Base-by-base conservation (phyloP, 2,329 filamentous ascomycete genomes). In the Apiospora aurea region DNA sequence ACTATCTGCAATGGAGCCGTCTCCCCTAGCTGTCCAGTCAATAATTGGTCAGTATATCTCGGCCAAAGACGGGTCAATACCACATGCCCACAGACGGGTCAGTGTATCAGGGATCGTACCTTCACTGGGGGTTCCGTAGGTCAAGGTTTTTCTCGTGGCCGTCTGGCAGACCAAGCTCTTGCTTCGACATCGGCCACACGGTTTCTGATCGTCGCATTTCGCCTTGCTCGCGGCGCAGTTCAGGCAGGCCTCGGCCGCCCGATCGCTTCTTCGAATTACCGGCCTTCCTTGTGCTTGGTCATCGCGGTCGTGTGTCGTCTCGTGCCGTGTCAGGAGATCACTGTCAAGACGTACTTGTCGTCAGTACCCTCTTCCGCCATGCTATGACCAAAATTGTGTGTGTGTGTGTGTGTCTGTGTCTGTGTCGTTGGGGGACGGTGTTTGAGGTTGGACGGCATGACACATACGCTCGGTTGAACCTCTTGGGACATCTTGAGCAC, bases 131-230 rank as follows among this genome's bases (percentile, higher is more conserved):
- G 72, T 75, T 69, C 72, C 73, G 61, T 76, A 75, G 44, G 74
- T 70, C 18, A 71, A 72, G 4, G 69, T 57, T 34, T 74, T 73
- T 71, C 74, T 75, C 21, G 73, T 70, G 43, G 75, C 69, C 24
- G 75, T 75, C 67, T 76, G 73, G 70, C 78, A 79, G n/a, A 49
- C 43, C 24, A 79, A 61, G 49, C 73, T 75, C 71, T 79, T 79
- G 70, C 57, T 72, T 10, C 71, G 71, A 71, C 78, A 79, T 16
- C 78, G 74, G 38, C 75, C 74, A 70, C 78, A 78, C 11, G 77
- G 78, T 72, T 78, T 79, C 74, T 77, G 75, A 70, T 78, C 77
- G 66, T 79, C 77, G 69, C 77, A 80, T 69, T 79, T 79, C 2
- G 78, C 76, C 61, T 79, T 80, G 61, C 77, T 75, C n/a, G 76